Percentiles rank a stretch among this genome's conserved stretches.
These are phyloP conservation scores for Phlegmacium glaucopus DNA, from an alignment of 768 basidiomycete genomes.

Conservation along the genomic window DNA sequence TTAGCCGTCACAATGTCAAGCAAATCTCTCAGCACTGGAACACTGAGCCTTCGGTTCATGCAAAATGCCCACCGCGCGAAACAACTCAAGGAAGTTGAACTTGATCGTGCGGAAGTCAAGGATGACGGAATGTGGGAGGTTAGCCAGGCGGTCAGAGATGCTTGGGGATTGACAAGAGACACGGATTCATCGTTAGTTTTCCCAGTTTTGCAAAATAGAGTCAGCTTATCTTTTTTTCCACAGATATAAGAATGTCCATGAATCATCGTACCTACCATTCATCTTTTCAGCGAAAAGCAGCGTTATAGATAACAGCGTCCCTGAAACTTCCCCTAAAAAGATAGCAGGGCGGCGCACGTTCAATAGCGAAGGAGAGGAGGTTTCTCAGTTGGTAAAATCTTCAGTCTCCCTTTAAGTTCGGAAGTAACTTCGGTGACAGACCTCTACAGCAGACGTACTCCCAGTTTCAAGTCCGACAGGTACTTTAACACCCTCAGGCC, in stretches of 20 bases:
- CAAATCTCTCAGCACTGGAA: slow-evolving; percentile 60
- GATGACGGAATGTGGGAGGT: slow-evolving; percentile 70
- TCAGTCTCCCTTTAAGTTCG: background rate
- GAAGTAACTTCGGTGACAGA: background rate
- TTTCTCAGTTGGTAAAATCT: slow-evolving; percentile 16
- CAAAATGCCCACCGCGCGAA: slow-evolving; percentile 63
- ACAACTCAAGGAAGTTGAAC: slow-evolving; percentile 44
- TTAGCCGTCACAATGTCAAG: slow-evolving; percentile 32
- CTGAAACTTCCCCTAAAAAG: background rate
- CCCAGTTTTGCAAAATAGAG: too few species aligned
- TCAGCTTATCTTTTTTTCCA: too few species aligned
- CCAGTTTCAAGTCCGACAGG: slow-evolving; percentile 1
- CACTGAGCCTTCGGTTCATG: slow-evolving; percentile 69
- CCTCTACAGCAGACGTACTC: background rate
- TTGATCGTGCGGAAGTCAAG: slow-evolving; percentile 50
- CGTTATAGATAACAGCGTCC: background rate
- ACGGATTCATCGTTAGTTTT: background rate
- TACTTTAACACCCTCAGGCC: background rate
- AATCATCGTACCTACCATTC: slow-evolving; percentile 66
- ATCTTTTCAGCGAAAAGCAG: slow-evolving; percentile 37
- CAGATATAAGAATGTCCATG: slow-evolving; percentile 41
- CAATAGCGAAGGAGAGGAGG: slow-evolving; percentile 49
- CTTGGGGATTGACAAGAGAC: slow-evolving; percentile 37
- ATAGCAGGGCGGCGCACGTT: slow-evolving; percentile 49
- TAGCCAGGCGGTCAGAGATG: slow-evolving; percentile 45